Percentiles rank a stretch among this genome's conserved stretches.
Conservation (phyloP, 148 eudicot genomes). For the Rhododendron simsii region DNA sequence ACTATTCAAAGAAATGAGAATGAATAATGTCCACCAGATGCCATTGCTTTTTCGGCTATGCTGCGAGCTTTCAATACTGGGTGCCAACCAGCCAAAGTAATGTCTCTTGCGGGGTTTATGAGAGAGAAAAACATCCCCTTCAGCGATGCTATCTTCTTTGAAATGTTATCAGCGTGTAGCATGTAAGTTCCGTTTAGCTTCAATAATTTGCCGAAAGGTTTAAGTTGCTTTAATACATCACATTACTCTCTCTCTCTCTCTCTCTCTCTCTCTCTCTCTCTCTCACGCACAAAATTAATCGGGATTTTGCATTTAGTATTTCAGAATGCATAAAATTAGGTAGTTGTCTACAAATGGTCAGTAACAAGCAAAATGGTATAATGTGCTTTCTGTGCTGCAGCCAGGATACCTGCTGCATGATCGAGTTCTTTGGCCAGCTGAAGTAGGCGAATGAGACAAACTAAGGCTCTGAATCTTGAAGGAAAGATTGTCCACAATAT, state of each 20-base stretch:
- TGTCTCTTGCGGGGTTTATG: too few relatives aligned
- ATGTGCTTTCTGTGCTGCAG: conserved; percentile 31
- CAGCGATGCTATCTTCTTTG: conserved; percentile 64
- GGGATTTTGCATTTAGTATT: not conserved
- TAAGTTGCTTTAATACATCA: not conserved
- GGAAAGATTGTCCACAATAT: not conserved
- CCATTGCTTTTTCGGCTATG: too few relatives aligned
- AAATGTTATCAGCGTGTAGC: conserved; percentile 84
- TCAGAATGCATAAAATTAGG: conserved; percentile 3
- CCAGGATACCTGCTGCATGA: conserved; percentile 75
- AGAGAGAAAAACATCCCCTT: conserved; percentile 53
- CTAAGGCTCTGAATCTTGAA: conserved; percentile 25
- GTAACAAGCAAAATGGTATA: not conserved
- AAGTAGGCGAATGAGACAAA: conserved; percentile 65
- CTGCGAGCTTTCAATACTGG: too few relatives aligned
- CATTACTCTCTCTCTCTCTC: not conserved
- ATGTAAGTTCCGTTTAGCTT: conserved; percentile 49
- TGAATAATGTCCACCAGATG: too few relatives aligned
- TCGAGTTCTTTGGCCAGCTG: conserved; percentile 88
- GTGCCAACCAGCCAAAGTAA: too few relatives aligned
- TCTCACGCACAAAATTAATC: not conserved
- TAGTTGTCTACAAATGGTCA: not conserved
- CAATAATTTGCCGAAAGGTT: not conserved
- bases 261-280: not conserved
- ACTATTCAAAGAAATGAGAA: too few relatives aligned